Evolutionary conservation across 441 rosid genomes (phyloP).

Genomic region (Adansonia grandidieri): DNA sequence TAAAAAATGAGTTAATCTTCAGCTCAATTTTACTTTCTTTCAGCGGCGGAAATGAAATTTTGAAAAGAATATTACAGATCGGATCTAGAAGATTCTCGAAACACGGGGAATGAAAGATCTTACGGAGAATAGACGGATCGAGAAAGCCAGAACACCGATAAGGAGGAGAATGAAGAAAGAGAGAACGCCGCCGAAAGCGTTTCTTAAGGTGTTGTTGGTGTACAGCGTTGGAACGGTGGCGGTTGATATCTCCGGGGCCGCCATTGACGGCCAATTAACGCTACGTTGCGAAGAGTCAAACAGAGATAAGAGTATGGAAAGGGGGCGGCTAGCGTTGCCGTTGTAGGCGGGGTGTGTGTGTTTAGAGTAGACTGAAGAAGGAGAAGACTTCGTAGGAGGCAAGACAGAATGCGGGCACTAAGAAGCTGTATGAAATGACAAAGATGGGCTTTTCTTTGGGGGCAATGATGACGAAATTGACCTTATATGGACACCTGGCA

Average conservation of each 20-base stretch:
- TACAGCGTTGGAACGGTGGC: slow-evolving; percentile 31
- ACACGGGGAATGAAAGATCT: slow-evolving; percentile 35
- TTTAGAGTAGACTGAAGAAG: slow-evolving; percentile 12
- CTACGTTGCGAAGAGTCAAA: slow-evolving; percentile 27
- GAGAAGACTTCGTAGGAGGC: slow-evolving; percentile 37
- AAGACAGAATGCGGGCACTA: slow-evolving; percentile 27
- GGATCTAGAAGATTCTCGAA: slow-evolving; percentile 44
- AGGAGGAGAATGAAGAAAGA: slow-evolving; percentile 81
- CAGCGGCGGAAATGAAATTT: slow-evolving; percentile 6
- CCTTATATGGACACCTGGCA: slow-evolving; percentile 32
- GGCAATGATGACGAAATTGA: slow-evolving; percentile 8
- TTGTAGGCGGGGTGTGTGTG: not conserved
- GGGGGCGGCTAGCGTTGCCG: slow-evolving; percentile 12
- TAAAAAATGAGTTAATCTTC: slow-evolving; percentile 4
- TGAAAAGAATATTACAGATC: slow-evolving; percentile 31
- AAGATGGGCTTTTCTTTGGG: not conserved
- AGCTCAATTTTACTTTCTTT: slow-evolving; percentile 9
- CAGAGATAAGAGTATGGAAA: slow-evolving; percentile 14
- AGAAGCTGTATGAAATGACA: slow-evolving; percentile 32
- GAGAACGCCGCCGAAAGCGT: slow-evolving; percentile 80
- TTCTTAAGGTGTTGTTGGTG: slow-evolving; percentile 43
- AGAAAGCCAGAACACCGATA: slow-evolving; percentile 96
- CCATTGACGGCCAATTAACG: slow-evolving; percentile 60
- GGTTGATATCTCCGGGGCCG: slow-evolving; percentile 56
- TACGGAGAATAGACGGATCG: slow-evolving; percentile 99